Conservation (phyloP, 768 basidiomycete genomes). For the Tulasnella sp. region DNA sequence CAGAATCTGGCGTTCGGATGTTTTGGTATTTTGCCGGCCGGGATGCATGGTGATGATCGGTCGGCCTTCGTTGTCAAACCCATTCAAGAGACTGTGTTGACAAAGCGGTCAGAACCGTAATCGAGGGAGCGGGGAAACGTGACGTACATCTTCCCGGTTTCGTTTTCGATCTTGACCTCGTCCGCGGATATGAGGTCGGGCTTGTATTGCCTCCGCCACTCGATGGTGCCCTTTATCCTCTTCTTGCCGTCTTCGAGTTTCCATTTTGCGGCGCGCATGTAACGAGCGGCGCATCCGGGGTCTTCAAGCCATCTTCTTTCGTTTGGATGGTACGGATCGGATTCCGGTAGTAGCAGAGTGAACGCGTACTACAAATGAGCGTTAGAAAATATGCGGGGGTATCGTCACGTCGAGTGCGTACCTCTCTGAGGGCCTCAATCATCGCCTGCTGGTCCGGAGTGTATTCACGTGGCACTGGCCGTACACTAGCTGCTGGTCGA, state of each 20-base stretch:
- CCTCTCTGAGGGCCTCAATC: conserved; percentile 51
- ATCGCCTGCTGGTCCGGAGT: conserved; percentile 47
- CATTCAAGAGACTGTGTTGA: conserved; percentile 51
- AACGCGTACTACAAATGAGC: conserved; percentile 44
- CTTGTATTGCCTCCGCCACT: conserved; percentile 76
- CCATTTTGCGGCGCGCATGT: conserved; percentile 82
- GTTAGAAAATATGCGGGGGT: not conserved
- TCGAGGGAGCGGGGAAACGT: not conserved
- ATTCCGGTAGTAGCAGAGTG: conserved; percentile 46
- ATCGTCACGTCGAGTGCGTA: conserved; percentile 24
- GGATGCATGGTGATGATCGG: conserved; percentile 85
- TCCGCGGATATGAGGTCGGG: conserved; percentile 75
- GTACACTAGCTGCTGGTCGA: conserved; percentile 40
- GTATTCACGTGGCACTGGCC: conserved; percentile 47
- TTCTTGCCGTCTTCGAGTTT: conserved; percentile 61
- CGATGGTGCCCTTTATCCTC: conserved; percentile 62
- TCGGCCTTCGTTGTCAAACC: conserved; percentile 77
- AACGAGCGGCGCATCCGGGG: conserved; percentile 54
- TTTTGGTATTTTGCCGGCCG: conserved; percentile 72
- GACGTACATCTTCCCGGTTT: conserved; percentile 78
- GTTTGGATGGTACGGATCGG: conserved; percentile 64
- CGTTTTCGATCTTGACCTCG: conserved; percentile 60
- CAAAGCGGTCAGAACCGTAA: not conserved
- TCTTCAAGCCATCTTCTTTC: conserved; percentile 64
- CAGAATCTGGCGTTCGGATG: conserved; percentile 61